Base-by-base conservation (phyloP, 2,329 filamentous ascomycete species). In the Penicillium sp. region DNA sequence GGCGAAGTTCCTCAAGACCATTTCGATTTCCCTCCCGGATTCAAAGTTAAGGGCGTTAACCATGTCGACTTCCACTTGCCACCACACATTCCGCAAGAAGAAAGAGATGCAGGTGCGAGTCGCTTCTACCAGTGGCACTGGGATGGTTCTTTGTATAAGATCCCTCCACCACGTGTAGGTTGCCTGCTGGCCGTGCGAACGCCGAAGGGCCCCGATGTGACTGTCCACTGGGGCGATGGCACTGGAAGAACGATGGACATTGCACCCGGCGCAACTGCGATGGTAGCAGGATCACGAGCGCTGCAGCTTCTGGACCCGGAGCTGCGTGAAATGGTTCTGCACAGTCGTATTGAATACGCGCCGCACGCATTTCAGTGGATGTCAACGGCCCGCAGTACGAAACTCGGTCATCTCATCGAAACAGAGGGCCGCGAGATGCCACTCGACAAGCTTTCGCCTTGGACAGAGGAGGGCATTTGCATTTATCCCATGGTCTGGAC, bases 81-180 rank as follows among this genome's bases (percentile, higher is more conserved):
- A n/a, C 74, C 74, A 7, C 74, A 76, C 47, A 70, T 74, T 16
- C 61, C 72, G 4, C 61, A 60, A 4, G 69, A 64, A 31, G 72
- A 76, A 27, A 64, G 72, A 1, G 72, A 71, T 46, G 63, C 65
- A 4, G 74, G 73, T 4, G 65, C 68, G 33, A 70, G 66, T 33
- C 62, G 72, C 2, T 75, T 75, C 54, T 74, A 74, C 54, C 71
- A 73, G 47, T 75, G 73, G 73, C 72, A 75, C 55, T 74, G 71
- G 59, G 72, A 74, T 57, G 72, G 65, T 19, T 49, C 72, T 1
- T 58, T 75, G 26, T 74, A 75, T 58, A 61, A 64, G 42, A 74
- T 74, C 44, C 71, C 71, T 10, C 73, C 73, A 46, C 71, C 73
- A 8, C 63, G 72, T 10, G 71, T 75, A 3, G 72, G 72, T 35